Evolutionary conservation across 352 stramenopile genomes (phyloP), one percentile per base, ranked within the genome.

Genomic region (Globisporangium polare): DNA sequence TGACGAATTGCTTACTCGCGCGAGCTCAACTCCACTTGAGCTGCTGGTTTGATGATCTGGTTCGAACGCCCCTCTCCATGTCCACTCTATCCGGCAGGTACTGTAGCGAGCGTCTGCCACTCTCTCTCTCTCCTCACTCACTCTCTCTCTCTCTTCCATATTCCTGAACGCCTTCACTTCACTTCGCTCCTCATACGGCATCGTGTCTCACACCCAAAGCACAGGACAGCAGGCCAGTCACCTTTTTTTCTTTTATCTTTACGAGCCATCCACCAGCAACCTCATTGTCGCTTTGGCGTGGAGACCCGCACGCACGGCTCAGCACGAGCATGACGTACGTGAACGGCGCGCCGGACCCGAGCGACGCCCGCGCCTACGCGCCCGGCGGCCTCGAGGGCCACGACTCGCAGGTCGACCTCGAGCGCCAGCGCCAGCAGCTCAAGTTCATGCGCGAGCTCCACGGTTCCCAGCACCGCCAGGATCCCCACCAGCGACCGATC

Each of bases 391-490:
- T 46, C 45, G 57, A 24, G 27, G 17, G 57, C 45, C 29, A 46
- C 56, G 18, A 43, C 43, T 15, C 22, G 5, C 29, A 42, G 27
- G 56, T 54, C 15, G 56, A 53, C 3, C 24, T 41, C 18, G 45
- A 62, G 56, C 56, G 56, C 56, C 27, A 53, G 27, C 56, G 33
- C 26, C 41, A 42, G 41, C 54, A 31, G 43, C 42, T 53, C 12
- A 62, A 59, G 39, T 15, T 50, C 22, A 3, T 59, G 53, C 53
- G 39, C 24, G 53, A 59, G 37, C 22, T 59, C 35, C 10, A 59
- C 9, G 24, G 15, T 27, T n/a, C 22, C 13, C 53, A 47, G 15
- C 33, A 5, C n/a, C 29, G n/a, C 1, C 35, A 47, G n/a, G n/a
- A 33, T 33, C 29, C 29, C 9, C 53, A 39, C 18, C 53, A 58